These are phyloP conservation scores for Ensete glaucum DNA, from an alignment of 176 grass and related monocot genomes.

Conservation along the genomic window DNA sequence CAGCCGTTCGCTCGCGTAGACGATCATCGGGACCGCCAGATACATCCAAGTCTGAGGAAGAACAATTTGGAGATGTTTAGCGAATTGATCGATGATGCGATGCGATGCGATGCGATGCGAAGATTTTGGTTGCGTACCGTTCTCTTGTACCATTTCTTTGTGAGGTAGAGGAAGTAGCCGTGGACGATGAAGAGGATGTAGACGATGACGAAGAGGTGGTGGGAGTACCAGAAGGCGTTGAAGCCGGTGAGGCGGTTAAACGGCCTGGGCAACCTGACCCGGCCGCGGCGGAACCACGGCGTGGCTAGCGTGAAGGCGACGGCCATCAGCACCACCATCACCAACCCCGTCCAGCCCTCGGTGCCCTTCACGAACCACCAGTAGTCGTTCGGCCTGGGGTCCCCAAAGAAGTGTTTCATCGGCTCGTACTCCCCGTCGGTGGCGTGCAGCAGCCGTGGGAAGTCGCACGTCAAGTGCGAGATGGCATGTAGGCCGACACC, in stretches of 20 bases:
- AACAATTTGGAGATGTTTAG: background rate
- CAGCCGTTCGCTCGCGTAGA: constrained; percentile 5
- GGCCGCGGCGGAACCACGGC: constrained; percentile 67
- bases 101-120: background rate
- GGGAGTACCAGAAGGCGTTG: constrained; percentile 99
- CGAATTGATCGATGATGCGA: background rate
- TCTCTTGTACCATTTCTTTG: constrained; percentile 69
- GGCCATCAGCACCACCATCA: constrained; percentile 73
- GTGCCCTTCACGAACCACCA: constrained; percentile 96
- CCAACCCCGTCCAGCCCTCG: constrained; percentile 82
- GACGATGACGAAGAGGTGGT: constrained; percentile 81
- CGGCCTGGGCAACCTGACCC: constrained; percentile 26
- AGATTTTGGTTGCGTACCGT: constrained; percentile 23
- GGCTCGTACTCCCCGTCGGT: constrained; percentile 46
- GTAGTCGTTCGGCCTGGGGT: constrained; percentile 41
- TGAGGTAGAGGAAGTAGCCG: constrained; percentile 61
- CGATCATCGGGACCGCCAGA: constrained; percentile 8
- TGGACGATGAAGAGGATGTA: constrained; percentile 80
- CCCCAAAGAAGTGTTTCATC: constrained; percentile 56
- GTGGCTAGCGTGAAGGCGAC: constrained; percentile 71
- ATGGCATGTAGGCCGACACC: constrained; percentile 59
- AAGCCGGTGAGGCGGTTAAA: constrained; percentile 60
- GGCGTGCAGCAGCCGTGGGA: constrained; percentile 65
- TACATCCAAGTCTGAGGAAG: constrained; percentile 15
- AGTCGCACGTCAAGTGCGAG: constrained; percentile 84